Base-by-base conservation (phyloP, 2,329 filamentous ascomycete species). In the Ophiobolus disseminans region DNA sequence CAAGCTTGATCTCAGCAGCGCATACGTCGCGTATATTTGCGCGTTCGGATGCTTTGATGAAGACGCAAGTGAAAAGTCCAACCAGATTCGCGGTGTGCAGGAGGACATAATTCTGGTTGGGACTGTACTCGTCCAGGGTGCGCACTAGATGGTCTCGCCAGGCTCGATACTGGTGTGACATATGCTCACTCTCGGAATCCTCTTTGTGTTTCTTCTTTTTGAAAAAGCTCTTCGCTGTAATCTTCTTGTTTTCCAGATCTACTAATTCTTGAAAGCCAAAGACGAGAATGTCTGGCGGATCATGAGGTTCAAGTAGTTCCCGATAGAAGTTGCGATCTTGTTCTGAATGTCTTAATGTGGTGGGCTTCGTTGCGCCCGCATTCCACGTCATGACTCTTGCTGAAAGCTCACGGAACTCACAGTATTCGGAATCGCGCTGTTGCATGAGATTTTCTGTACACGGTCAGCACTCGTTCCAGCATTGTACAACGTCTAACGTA, bases 211-310 rank as follows among this genome's bases (percentile, higher is more conserved):
- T 83, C 61, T 78, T 80, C 51, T 83, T 82, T 64, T 86, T 94
- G 69, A 97, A 87, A 60, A 97, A 86, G 45, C 90, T 91, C 75
- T 94, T 97, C n/a, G 94, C 94, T 17, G 93, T 97, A 40, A 95
- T 89, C 60, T 92, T 95, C 77, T 97, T 97, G 75, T 99, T 90
- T 72, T 99, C 94, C 6, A 99, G 80, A 67, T 99, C 94, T 3
- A 99, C 94, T n/a, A 99, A 81, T 73, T 99, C 94, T 73, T 99
- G 94, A 72, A 99, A 99, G 1, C 92, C 93, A 78, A 99, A 99
- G 1, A 97, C 84, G 2, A 97, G 76, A 40, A 99, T 91, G 61
- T 97, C 94, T 0, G 94, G 91, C 6, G 88, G 86, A 30, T 87
- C 83, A 53, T 88, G 86, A n/a, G 83, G 84, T 56, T 87, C 83